Conservation (phyloP, 2,329 filamentous ascomycete genomes). For the Colletotrichum chlorophyti region DNA sequence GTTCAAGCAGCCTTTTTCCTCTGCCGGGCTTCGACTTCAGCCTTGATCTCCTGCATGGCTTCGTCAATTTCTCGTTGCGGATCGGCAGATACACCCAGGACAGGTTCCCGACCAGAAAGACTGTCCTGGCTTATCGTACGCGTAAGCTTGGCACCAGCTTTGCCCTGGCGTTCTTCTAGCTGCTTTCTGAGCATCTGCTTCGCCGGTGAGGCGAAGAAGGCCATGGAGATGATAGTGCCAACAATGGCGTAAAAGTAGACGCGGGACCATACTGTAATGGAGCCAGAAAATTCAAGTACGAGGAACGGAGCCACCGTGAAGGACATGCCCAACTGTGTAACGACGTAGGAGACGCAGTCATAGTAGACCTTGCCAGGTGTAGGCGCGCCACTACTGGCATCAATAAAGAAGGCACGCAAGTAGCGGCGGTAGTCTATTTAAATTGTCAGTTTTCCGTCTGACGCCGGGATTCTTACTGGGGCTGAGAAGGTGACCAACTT, state of each 20-base stretch:
- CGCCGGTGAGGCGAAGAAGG: slow-evolving; percentile 81
- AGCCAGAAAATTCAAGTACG: slow-evolving; percentile 75
- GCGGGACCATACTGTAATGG: slow-evolving; percentile 78
- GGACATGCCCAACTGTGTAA: slow-evolving; percentile 82
- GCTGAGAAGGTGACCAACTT: slow-evolving; percentile 47
- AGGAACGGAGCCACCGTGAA: slow-evolving; percentile 88
- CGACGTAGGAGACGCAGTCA: slow-evolving; percentile 76
- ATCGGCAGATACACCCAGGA: slow-evolving; percentile 82
- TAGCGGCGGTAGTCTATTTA: slow-evolving; percentile 82
- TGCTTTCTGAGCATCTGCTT: slow-evolving; percentile 65
- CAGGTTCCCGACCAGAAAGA: slow-evolving; percentile 62
- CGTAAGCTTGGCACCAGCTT: slow-evolving; percentile 51
- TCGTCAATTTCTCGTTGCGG: slow-evolving; percentile 78
- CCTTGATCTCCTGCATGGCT: slow-evolving; percentile 75
- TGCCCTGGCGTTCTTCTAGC: slow-evolving; percentile 63
- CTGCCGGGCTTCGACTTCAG: slow-evolving; percentile 67
- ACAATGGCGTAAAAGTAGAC: slow-evolving; percentile 89
- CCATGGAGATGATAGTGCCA: slow-evolving; percentile 68
- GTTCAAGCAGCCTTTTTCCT: slow-evolving; percentile 24
- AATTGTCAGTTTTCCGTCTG: slow-evolving; percentile 31
- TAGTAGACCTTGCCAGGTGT: slow-evolving; percentile 83
- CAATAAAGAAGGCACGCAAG: slow-evolving; percentile 90
- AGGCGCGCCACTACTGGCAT: slow-evolving; percentile 73
- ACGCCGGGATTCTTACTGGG: slow-evolving; percentile 25
- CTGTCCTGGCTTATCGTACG: slow-evolving; percentile 65